Evolutionary conservation across 2,329 filamentous ascomycete species (phyloP).

Genomic region (Thyridium curvatum): DNA sequence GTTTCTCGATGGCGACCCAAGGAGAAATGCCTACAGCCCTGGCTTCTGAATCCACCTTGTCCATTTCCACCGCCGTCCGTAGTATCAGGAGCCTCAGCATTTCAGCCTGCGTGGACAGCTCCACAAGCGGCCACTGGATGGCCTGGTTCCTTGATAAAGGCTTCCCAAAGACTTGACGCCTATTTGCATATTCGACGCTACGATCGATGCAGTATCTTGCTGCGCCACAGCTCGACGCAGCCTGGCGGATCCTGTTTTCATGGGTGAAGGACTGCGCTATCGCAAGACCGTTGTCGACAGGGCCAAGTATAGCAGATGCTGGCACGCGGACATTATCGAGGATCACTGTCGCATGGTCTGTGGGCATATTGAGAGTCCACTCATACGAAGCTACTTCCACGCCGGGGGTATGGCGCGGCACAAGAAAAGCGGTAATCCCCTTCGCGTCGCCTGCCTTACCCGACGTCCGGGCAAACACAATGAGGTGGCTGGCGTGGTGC

Average conservation of each 20-base stretch:
- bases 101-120: conserved; percentile 53
- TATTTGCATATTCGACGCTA: conserved; percentile 48
- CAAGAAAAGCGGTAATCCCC: conserved; percentile 56
- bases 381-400: conserved; percentile 51
- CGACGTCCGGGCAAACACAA: conserved; percentile 54
- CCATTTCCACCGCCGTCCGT: conserved; percentile 57
- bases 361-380: conserved; percentile 63
- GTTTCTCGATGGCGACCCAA: conserved; percentile 48
- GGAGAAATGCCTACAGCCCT: too few relatives aligned
- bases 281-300: conserved; percentile 45
- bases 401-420: conserved; percentile 45
- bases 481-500: conserved; percentile 54
- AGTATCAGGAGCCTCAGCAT: conserved; percentile 56
- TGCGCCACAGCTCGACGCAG: conserved; percentile 52
- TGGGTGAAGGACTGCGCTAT: conserved; percentile 61
- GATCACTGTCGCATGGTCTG: conserved; percentile 55
- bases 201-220: conserved; percentile 54
- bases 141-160: conserved; percentile 53
- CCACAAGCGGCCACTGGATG: conserved; percentile 59
- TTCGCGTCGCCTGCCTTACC: conserved; percentile 43
- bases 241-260: conserved; percentile 60
- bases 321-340: conserved; percentile 53
- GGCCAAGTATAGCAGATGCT: conserved; percentile 42
- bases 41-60: conserved; percentile 33
- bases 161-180: conserved; percentile 48